Base-by-base conservation (phyloP, 164 flowering plant genomes). In the Tetracentron sinense region DNA sequence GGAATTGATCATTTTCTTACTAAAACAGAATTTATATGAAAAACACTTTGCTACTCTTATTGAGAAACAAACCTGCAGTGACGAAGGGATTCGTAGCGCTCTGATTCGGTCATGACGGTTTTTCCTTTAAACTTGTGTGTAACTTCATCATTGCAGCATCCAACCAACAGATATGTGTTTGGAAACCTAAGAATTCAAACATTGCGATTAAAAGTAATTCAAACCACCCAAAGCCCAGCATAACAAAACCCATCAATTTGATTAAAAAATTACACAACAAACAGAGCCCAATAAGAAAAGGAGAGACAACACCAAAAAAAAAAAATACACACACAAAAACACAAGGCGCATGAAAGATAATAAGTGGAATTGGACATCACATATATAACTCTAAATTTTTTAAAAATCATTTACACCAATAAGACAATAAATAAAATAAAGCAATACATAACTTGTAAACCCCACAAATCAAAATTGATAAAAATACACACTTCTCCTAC, bases 31-130 rank as follows among this genome's bases (percentile, higher is more conserved):
- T n/a, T 10, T 8, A 38, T 38, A 16, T 10, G 14, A 38, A 1
- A 10, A 8, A 16, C 14, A 1, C 44, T 38, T 38, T 4, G 8
- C 44, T 8, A 38, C 44, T 38, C 14, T 10, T 38, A 38, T 38
- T 38, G 44, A 38, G 11, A 38, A 38, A n/a, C n/a, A n/a, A n/a
- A 88, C 98, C 77, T 93, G 98, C 98, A 93, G 62, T 93, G 98
- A 26, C 97, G 94, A 64, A 93, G 91, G 46, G 97, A 90, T 76
- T 90, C 97, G 49, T 89, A 90, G 5, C 96, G 90, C 69, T 90
- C 97, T 1, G 66, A 53, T 23, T 82, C 96, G 0, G 76, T 94
- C 97, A 90, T 90, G 47, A 93, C 98, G 22, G 98, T 93, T 77
- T 93, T 93, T 60, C 98, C 98, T 66, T 93, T 93, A 65, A 47